Evolutionary conservation across 345 rosid species (phyloP).

Genomic region (Populus alba): DNA sequence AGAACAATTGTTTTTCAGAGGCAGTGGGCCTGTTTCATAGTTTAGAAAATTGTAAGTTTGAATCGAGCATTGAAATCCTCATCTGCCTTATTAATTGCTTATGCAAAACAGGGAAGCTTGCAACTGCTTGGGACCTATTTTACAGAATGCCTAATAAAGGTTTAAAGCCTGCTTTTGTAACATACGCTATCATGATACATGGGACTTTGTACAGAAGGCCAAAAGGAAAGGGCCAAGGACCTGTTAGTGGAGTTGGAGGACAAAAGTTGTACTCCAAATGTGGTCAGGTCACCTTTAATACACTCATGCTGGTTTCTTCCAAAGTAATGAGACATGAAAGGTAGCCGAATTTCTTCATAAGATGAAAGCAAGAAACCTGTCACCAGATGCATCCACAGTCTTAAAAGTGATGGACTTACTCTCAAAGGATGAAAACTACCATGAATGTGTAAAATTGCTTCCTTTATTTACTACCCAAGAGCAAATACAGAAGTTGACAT

Average conservation of each 20-base stretch:
- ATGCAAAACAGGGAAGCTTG: conserved; percentile 18
- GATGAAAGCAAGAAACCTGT: conserved; percentile 35
- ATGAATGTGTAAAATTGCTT: conserved; percentile 22
- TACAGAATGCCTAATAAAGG: conserved; percentile 16
- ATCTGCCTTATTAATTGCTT: conserved; percentile 30
- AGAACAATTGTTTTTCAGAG: conserved; percentile 29
- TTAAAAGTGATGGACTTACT: conserved; percentile 27
- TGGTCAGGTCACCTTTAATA: conserved; percentile 12
- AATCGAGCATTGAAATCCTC: conserved; percentile 5
- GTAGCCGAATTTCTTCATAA: conserved; percentile 29
- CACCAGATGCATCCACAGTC: conserved; percentile 19
- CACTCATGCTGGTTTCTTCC: conserved; percentile 18
- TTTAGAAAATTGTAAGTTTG: not conserved
- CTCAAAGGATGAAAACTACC: conserved; percentile 25
- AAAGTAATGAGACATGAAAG: conserved; percentile 3
- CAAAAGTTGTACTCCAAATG: conserved; percentile 24
- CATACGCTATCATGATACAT: conserved; percentile 22
- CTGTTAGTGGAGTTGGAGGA: conserved; percentile 29
- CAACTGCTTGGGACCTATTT: conserved; percentile 12
- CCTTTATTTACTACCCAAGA: conserved; percentile 28
- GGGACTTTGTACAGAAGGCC: conserved; percentile 25
- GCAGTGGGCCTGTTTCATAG: conserved; percentile 24
- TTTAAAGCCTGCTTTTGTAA: conserved; percentile 22
- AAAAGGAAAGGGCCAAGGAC: conserved; percentile 17
- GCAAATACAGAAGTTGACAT: not conserved